Conservation (phyloP, 169 alveolate species). For the Plasmodium falciparum region DNA sequence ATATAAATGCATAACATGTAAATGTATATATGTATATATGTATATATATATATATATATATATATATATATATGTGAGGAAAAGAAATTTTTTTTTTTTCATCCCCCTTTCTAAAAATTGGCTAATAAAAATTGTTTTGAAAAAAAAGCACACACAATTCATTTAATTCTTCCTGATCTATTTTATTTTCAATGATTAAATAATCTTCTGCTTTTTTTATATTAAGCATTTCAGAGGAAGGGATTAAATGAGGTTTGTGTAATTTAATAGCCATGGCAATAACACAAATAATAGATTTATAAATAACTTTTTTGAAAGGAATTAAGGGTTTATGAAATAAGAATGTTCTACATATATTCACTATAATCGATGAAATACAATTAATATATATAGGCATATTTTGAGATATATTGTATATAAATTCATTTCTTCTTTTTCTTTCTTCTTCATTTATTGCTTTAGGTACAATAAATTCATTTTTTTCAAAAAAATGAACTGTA, state of each 20-base stretch:
- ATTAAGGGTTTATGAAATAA: conserved; percentile 49
- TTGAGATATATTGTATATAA: conserved; percentile 47
- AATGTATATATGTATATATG: too few relatives aligned
- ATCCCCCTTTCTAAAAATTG: neutral
- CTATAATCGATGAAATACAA: conserved; percentile 33
- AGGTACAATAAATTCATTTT: conserved; percentile 24
- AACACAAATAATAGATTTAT: conserved; percentile 57
- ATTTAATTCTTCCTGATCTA: conserved; percentile 33
- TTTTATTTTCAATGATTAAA: conserved; percentile 35
- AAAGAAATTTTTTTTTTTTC: neutral
- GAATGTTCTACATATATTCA: conserved; percentile 50
- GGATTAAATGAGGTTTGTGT: conserved; percentile 41
- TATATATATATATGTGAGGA: neutral
- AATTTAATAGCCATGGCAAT: conserved; percentile 26
- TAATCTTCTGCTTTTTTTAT: conserved; percentile 41
- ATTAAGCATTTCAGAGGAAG: conserved; percentile 28
- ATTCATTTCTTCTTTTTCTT: conserved; percentile 59
- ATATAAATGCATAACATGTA: too few relatives aligned
- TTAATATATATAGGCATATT: conserved; percentile 42
- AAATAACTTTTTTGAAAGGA: conserved; percentile 60
- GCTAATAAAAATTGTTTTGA: conserved; percentile 30
- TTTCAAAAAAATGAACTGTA: conserved; percentile 36
- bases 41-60: neutral
- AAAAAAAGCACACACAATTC: conserved; percentile 50
- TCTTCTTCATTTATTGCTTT: conserved; percentile 54